Evolutionary conservation across 305 asterid genomes (phyloP).

Genomic region (Fraxinus latifolia): DNA sequence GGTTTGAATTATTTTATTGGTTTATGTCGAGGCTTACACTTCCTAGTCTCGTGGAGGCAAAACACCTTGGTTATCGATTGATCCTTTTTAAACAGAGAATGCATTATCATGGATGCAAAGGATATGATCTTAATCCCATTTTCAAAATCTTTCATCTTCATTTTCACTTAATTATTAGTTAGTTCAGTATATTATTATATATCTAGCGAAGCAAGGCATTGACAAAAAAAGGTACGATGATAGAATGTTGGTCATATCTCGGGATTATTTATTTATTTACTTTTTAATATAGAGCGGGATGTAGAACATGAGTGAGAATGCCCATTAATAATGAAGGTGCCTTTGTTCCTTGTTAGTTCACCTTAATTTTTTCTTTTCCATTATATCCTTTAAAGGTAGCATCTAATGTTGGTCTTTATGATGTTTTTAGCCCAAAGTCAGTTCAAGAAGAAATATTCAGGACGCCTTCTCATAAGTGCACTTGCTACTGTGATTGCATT

Average conservation of each 20-base stretch:
- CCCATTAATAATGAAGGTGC: background rate
- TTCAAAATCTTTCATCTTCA: background rate
- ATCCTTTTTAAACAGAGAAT: background rate
- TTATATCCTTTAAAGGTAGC: background rate
- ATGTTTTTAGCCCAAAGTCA: constrained; percentile 47
- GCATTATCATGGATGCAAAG: background rate
- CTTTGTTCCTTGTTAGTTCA: constrained; percentile 2
- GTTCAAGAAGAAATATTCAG: constrained; percentile 73
- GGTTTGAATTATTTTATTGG: background rate
- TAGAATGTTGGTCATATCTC: background rate
- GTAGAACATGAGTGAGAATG: background rate
- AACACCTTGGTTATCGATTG: background rate
- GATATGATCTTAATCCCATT: background rate
- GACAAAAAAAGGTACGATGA: background rate
- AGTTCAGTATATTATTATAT: background rate
- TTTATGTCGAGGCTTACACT: background rate
- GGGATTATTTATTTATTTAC: background rate
- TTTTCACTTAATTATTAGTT: background rate
- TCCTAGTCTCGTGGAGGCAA: background rate
- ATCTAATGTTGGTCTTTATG: constrained; percentile 19
- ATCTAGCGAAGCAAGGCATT: background rate
- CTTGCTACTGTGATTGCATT: constrained; percentile 91
- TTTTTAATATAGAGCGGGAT: background rate
- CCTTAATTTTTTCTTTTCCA: background rate
- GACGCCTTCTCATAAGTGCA: constrained; percentile 76